A percentile compares a stretch with the other conserved stretches of the same genome.
These are phyloP conservation scores for Solanum boliviense DNA, from an alignment of 257 asterid species.

Conservation along the genomic window DNA sequence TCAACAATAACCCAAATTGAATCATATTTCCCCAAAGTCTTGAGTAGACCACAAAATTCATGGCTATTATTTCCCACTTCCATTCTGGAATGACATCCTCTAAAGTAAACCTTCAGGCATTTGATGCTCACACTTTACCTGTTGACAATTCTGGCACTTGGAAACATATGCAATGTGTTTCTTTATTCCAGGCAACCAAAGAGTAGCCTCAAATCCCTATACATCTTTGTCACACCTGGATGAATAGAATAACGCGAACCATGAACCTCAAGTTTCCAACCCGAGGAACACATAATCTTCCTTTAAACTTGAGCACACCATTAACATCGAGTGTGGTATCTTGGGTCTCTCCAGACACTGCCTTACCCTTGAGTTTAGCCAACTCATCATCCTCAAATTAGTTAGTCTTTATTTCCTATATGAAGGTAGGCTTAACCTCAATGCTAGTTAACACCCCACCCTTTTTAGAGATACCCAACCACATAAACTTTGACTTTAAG, in stretches of 20 bases:
- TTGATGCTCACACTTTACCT: too few species aligned
- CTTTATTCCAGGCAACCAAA: not conserved
- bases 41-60: not conserved
- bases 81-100: not conserved
- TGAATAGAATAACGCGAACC: not conserved
- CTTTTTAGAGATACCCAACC: not conserved
- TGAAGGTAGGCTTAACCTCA: not conserved
- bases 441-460: not conserved
- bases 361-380: not conserved
- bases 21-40: too few species aligned
- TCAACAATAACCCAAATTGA: not conserved
- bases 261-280: not conserved
- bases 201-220: not conserved
- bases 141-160: not conserved
- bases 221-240: not conserved
- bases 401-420: not conserved
- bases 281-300: not conserved
- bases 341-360: not conserved
- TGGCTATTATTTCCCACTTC: not conserved
- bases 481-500: too few species aligned
- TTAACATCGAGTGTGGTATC: not conserved
- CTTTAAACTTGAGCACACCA: not conserved
- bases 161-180: not conserved
- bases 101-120: not conserved
- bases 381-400: not conserved